Base-by-base conservation (phyloP, 2,329 filamentous ascomycete species). In the Biscogniauxia mediterranea region DNA sequence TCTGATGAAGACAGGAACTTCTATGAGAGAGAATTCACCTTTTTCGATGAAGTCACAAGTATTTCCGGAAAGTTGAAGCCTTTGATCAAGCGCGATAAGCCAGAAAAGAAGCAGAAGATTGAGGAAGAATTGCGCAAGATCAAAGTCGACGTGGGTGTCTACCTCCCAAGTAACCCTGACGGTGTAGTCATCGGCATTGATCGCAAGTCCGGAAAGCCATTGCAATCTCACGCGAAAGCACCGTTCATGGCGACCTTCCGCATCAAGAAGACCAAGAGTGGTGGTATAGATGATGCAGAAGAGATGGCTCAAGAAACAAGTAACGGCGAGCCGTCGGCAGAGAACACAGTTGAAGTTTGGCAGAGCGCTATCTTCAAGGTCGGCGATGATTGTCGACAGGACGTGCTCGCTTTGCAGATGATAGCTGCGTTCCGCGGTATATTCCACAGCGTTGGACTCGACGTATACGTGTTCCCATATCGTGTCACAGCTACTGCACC, bases 341-440 rank as follows among this genome's bases (percentile, higher is more conserved):
- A 79, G 57, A 86, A 84, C 69, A 91, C 87, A 0, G 87, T 96
- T 68, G 96, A 99, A 75, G 90, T 94, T n/a, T 98, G 95, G 96
- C 95, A 99, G 76, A 96, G 93, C 1, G 95, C 94, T 60, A 99
- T 99, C 72, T 99, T 99, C 87, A 99, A 99, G 76, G 96, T 99
- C 55, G 95, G 95, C 64, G 95, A 99, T 74, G 95, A 99, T 76
- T 98, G 95, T 74, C 90, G 95, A 56, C 95, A 99, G 78, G 96
- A 99, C 71, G 91, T 99, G 57, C 83, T 99, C 62, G 95, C 95
- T 1, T 81, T 99, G 64, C 95, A 99, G 77, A 96, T 99, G 90
- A 97, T 99, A 74, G 89, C 95, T 0, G 93, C 93, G 1, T 99
- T 99, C 82, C 89, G 95, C 23, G 93, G 93, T 65, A 99, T 99